Evolutionary conservation across 2,329 filamentous ascomycete species (phyloP).

Genomic region (Epichloe festucae): DNA sequence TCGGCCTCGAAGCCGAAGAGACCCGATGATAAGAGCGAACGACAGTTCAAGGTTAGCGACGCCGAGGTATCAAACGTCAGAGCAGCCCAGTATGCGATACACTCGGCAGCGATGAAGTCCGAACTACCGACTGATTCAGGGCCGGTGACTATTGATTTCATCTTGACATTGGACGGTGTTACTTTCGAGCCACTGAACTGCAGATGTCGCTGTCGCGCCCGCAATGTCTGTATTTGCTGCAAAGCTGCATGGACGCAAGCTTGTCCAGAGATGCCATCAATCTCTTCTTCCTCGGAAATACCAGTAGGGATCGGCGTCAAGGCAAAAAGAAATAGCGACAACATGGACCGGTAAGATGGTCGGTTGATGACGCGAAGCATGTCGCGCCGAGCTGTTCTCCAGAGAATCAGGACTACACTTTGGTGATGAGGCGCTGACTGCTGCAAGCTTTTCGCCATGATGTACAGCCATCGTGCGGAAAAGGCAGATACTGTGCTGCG

Average conservation of each 20-base stretch:
- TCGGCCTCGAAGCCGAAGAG: constrained; percentile 20
- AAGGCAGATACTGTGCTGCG: constrained; percentile 16
- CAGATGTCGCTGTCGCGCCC: constrained; percentile 24
- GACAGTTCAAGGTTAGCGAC: constrained; percentile 27
- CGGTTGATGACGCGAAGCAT: constrained; percentile 28
- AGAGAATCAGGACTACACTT: constrained; percentile 14
- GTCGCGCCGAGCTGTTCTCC: constrained; percentile 23
- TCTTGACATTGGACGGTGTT: constrained; percentile 12
- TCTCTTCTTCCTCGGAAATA: constrained; percentile 27
- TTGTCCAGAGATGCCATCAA: constrained; percentile 25
- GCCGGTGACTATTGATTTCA: constrained; percentile 11
- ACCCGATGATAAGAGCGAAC: constrained; percentile 25
- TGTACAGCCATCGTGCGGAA: constrained; percentile 17
- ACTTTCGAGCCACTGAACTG: constrained; percentile 29
- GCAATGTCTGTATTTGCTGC: constrained; percentile 26
- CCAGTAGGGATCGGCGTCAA: constrained; percentile 26
- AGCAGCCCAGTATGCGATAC: constrained; percentile 27
- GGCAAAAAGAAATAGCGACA: constrained; percentile 26
- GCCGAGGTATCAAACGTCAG: constrained; percentile 28
- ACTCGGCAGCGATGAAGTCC: constrained; percentile 24
- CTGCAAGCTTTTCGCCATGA: constrained; percentile 6
- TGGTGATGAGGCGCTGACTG: constrained; percentile 6
- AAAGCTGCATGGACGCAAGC: constrained; percentile 27
- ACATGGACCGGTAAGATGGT: constrained; percentile 27
- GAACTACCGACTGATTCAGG: constrained; percentile 16